Evolutionary conservation across 805 yeast genomes (phyloP), one percentile per base, ranked within the genome.

Genomic region (Spathaspora passalidarum): DNA sequence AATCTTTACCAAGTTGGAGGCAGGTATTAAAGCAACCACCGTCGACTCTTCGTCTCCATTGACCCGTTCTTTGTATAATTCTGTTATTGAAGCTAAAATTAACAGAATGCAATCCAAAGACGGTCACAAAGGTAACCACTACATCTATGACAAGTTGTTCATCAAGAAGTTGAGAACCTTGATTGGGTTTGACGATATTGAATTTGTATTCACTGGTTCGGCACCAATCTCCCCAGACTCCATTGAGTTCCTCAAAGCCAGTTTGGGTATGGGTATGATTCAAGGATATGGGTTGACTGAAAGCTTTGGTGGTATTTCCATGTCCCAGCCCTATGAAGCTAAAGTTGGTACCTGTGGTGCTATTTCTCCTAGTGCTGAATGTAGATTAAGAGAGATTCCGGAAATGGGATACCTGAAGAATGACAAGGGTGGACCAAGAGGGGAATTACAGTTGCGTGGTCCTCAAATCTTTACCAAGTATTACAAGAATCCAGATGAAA

Each of bases 231-330:
- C 86, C 18, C 73, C 78, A 16, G 82, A 78, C 34, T 81, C 89
- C 1, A 69, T 84, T 38, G 62, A 68, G 47, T 86, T 83, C 57
- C 62, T 86, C 54, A 77, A 81, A 54, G 81, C 82, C 13, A 73
- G 81, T 2, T 72, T 86, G 44, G 78, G 78, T 51, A 62, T 78
- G 49, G 78, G 75, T 69, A 76, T 79, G 49, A 52, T 64, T 17
- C 90, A 85, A 63, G 94, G 92, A 17, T 86, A 84, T 62, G 92
- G 91, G 1, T 71, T 82, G 32, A 81, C 87, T 5, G 89, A 83
- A 59, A 70, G 82, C 7, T 76, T 81, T 55, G 86, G 84, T 2
- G 84, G 83, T 5, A 58, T 78, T 40, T 62, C 72, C 17, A 51
- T 70, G 65, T 57, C 68, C 49, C 59, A 59, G 36, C 62, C 63